These are phyloP conservation scores for Alternaria atra DNA, from an alignment of 2,329 filamentous ascomycete species.

Conservation along the genomic window DNA sequence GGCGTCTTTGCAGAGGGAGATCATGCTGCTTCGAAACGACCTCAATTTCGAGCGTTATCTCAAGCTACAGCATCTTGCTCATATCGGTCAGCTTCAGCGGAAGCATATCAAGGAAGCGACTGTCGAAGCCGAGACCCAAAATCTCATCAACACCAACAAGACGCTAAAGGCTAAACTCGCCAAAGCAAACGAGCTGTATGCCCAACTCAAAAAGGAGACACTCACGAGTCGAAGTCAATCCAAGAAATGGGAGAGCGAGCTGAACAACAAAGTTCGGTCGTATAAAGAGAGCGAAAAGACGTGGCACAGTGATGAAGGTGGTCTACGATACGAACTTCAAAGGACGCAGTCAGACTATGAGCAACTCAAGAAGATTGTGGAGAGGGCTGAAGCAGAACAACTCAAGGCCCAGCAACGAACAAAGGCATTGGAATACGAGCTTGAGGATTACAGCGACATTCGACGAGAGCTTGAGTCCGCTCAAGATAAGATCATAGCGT, in stretches of 20 bases:
- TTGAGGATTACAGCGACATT: slow-evolving; percentile 64
- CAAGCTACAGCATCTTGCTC: slow-evolving; percentile 82
- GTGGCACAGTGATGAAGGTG: slow-evolving; percentile 66
- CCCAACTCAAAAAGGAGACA: slow-evolving; percentile 75
- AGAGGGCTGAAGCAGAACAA: slow-evolving; percentile 74
- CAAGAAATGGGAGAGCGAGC: slow-evolving; percentile 80
- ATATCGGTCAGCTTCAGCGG: slow-evolving; percentile 80
- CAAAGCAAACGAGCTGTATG: slow-evolving; percentile 75
- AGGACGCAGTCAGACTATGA: slow-evolving; percentile 68
- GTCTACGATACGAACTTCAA: slow-evolving; percentile 66
- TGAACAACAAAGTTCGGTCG: slow-evolving; percentile 70
- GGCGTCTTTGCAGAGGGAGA: slow-evolving; percentile 71
- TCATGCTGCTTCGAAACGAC: slow-evolving; percentile 80
- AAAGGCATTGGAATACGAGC: slow-evolving; percentile 66
- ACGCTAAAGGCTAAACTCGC: slow-evolving; percentile 76
- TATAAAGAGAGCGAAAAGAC: slow-evolving; percentile 76
- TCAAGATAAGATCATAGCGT: slow-evolving; percentile 44
- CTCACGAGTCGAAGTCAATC: slow-evolving; percentile 75
- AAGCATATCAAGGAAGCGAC: slow-evolving; percentile 79
- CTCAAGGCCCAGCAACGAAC: slow-evolving; percentile 62
- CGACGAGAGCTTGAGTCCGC: slow-evolving; percentile 43
- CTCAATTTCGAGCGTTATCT: slow-evolving; percentile 84
- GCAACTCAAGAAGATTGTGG: slow-evolving; percentile 71
- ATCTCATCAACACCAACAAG: slow-evolving; percentile 79
- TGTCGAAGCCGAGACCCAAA: slow-evolving; percentile 82